Base-by-base conservation (phyloP, 768 basidiomycete species). In the Amanita pseudoporphyria region DNA sequence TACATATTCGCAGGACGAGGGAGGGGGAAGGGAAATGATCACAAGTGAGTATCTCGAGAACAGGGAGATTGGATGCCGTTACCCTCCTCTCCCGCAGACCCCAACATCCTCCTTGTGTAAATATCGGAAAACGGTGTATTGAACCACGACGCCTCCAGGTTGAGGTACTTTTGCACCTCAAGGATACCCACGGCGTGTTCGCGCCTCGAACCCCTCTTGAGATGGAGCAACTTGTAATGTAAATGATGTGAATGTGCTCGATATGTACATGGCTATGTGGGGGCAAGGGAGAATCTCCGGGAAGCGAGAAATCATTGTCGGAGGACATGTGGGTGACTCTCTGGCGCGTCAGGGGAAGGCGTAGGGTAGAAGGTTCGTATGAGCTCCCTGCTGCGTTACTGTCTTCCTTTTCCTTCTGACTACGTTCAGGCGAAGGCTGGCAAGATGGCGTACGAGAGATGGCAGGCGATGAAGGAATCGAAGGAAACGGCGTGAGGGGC, bases 131-230 rank as follows among this genome's bases (percentile, higher is more conserved):
- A 60, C 1, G 77, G 78, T 52, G 82, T 78, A 28, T 65, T 61
- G 31, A 81, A 61, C 33, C 74, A 63, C 28, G 64, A 74, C 22
- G 76, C 72, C 58, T 87, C 84, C 2, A 87, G 66, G 53, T 86
- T 77, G 50, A 86, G 66, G 59, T 86, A 87, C 24, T 77, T 64
- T 56, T 85, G 79, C 2, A 76, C 77, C 65, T 87, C 85, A 52
- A 87, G 87, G 12, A 84, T 78, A 1, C 83, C 86, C 0, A 87
- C 86, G 0, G 74, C 74, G 24, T 71, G 66, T 57, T 86, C 81
- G 18, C 54, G 56, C 54, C 39, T 54, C 49, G 9, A 54, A 49
- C 26, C 56, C 65, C 28, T 62, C 58, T 13, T 60, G 7, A 70
- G 51, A 46, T 70, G 69, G 32, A 72, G 58, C 16, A 74, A 63